Evolutionary conservation across 2,329 filamentous ascomycete species (phyloP), one percentile per base, ranked within the genome.

Genomic region (Colletotrichum sp.): DNA sequence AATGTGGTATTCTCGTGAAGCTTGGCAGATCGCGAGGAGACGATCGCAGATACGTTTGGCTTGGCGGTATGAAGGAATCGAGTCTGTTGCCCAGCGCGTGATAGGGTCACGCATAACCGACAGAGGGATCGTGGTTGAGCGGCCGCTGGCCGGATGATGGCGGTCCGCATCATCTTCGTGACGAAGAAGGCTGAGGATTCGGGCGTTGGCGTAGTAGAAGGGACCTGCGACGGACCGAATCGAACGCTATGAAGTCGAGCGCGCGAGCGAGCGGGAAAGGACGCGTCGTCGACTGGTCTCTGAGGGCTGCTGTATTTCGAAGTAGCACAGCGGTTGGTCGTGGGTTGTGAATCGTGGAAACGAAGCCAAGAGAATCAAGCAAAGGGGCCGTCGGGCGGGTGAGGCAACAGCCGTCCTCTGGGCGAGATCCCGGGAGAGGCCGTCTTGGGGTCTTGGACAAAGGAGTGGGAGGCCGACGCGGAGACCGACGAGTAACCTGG

Each of bases 81-180:
- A 39, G 64, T 73, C 44, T 73, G 73, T 36, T 73, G 70, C 15
- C 34, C 64, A n/a, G 69, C 62, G 62, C 78, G 81, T 30, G 79
- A 79, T 64, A 85, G 78, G 76, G 84, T 83, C 69, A 87, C 80
- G 80, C 88, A 90, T 66, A 85, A 82, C 69, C 87, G 86, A 82
- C 88, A 89, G 69, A 88, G 78, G 72, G 86, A 83, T 78, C 70
- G 75, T 60, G 79, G 78, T 57, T 80, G 80, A 32, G 78, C 79
- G 57, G 72, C 69, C 44, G 65, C 57, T 30, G 71, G 69, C 59
- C 64, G 64, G n/a, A 83, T 68, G 64, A 78, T 80, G 72, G 83
- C 81, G 80, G 83, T 83, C 64, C 85, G 86, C 87, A 89, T 88
- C n/a, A 76, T 82, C 34, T 34, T 69, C 55, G 26, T 62, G 68